Evolutionary conservation across 2,329 filamentous ascomycete genomes (phyloP).

Genomic region (Cladosporium sp.): DNA sequence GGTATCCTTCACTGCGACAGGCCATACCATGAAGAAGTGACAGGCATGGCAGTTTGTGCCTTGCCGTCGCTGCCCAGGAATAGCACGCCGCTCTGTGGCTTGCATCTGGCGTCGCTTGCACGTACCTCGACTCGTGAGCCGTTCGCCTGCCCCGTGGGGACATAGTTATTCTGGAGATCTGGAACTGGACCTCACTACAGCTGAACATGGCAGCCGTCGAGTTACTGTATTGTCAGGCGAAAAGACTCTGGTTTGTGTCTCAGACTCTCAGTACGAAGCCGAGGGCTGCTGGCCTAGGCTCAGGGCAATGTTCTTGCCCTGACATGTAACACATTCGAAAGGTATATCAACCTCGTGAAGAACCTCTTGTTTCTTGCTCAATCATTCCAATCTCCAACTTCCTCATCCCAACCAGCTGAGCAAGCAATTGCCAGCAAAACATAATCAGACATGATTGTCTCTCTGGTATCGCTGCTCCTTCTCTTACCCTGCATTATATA

Average conservation of each 20-base stretch:
- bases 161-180: background rate
- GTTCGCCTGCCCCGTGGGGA: background rate
- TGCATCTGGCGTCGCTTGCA: background rate
- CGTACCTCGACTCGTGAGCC: background rate
- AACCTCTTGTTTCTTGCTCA: background rate
- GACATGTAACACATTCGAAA: background rate
- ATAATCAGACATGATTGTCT: background rate
- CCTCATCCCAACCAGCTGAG: background rate
- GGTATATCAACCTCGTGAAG: background rate
- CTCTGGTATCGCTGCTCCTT: background rate
- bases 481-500: slow-evolving; percentile 6
- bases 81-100: slow-evolving; percentile 1
- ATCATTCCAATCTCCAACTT: background rate
- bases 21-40: background rate
- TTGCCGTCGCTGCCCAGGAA: background rate
- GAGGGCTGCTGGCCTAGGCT: background rate
- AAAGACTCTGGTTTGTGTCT: background rate
- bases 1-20: background rate
- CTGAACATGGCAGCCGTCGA: background rate
- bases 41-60: background rate
- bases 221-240: background rate
- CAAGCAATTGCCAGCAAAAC: background rate
- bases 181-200: background rate
- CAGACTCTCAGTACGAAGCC: background rate
- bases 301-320: background rate